Base-by-base conservation (phyloP, 371 early-diverging fungal species). In the Sporodiniella umbellata region DNA sequence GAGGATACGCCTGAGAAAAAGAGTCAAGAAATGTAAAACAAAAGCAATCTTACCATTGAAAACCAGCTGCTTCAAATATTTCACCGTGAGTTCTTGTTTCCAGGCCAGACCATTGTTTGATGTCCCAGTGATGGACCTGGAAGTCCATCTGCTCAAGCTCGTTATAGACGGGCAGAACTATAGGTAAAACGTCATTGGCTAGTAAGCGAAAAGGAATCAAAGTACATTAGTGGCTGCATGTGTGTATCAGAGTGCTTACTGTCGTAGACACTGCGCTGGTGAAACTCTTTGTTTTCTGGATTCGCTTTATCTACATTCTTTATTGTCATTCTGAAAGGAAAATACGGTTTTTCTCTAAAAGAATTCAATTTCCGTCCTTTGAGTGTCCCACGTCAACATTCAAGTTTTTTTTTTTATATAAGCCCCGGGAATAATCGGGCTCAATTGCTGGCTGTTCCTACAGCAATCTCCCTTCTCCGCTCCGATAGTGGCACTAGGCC, bases 1-100 rank as follows among this genome's bases (percentile, higher is more conserved):
- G 10, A 96, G 71, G 17, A 94, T 75, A 53, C 88, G 78, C 93
- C 93, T 87, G n/a, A n/a, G n/a, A n/a, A n/a, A n/a, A n/a, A n/a
- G n/a, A n/a, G n/a, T n/a, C n/a, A 48, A 45, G 23, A 28, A 28
- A 28, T 28, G 10, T 28, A 28, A 28, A 28, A n/a, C n/a, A n/a
- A n/a, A n/a, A n/a, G n/a, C n/a, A n/a, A n/a, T n/a, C n/a, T 30
- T 73, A 77, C 85, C 85, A 85, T 72, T 78, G 72, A 60, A 66
- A 73, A 19, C 79, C 80, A 17, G 79, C 83, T 43, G 67, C 78
- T 57, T 72, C 69, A 58, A 83, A 85, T 45, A 69, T 75, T 18
- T 83, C 82, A 7, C 85, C 75, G 44, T 77, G 72, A 14, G 70
- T 53, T 53, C 79, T 60, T 48, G 63, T 57, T 48, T 77, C 79